These are phyloP conservation scores for Hanseniaspora clermontiae DNA, from an alignment of 805 yeast genomes.

Conservation along the genomic window DNA sequence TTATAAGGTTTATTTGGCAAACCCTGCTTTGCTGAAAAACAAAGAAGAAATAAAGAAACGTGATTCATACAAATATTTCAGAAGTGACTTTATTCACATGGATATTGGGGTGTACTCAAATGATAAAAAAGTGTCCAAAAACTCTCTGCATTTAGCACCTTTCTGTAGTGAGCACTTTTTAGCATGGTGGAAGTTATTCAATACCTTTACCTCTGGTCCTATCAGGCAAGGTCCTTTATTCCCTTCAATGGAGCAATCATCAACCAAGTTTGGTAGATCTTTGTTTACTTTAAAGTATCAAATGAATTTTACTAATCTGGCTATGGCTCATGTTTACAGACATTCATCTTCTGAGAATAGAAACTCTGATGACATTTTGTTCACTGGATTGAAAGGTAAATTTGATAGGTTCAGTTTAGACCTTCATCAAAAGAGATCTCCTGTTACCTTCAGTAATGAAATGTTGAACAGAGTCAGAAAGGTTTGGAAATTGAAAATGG, in stretches of 20 bases:
- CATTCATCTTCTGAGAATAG: conserved; percentile 26
- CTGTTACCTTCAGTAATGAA: conserved; percentile 32
- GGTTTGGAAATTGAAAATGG: conserved; percentile 43
- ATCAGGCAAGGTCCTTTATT: conserved; percentile 60
- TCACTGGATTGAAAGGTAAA: conserved; percentile 55
- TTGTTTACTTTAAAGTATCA: conserved; percentile 64
- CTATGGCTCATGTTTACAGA: conserved; percentile 57
- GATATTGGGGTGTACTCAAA: conserved; percentile 31
- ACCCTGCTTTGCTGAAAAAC: conserved; percentile 39
- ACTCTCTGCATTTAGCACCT: conserved; percentile 64
- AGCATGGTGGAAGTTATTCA: conserved; percentile 71
- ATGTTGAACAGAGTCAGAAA: conserved; percentile 35
- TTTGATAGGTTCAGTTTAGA: conserved; percentile 43
- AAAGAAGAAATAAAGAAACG: conserved; percentile 26
- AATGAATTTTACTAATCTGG: conserved; percentile 52
- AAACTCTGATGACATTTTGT: conserved; percentile 13
- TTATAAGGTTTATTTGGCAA: conserved; percentile 46
- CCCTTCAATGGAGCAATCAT: conserved; percentile 35
- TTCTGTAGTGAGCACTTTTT: conserved; percentile 53
- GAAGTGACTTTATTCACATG: conserved; percentile 53
- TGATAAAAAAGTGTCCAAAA: conserved; percentile 34
- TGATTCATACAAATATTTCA: conserved; percentile 49
- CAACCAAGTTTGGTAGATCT: conserved; percentile 52
- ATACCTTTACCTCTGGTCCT: conserved; percentile 66
- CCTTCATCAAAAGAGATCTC: conserved; percentile 43